Evolutionary conservation across 805 yeast species (phyloP).

Genomic region (Suhomyces sp.): DNA sequence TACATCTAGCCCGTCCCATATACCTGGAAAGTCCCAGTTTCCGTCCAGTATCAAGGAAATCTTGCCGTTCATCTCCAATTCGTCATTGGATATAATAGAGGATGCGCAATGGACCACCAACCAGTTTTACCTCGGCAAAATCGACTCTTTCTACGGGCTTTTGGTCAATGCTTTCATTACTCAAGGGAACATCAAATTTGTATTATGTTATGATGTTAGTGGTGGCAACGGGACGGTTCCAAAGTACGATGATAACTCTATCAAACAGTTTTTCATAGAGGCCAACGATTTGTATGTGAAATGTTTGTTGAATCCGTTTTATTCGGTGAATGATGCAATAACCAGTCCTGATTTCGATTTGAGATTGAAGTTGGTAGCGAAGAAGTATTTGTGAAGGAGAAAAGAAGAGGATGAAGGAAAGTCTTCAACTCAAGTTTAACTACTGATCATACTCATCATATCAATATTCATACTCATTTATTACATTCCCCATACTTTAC

Average conservation of each 20-base stretch:
- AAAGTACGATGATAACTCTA: slow-evolving; percentile 59
- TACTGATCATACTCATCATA: too few species aligned
- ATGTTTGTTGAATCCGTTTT: slow-evolving; percentile 83
- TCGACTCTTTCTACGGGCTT: slow-evolving; percentile 85
- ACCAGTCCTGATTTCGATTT: slow-evolving; percentile 72
- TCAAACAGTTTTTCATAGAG: slow-evolving; percentile 81
- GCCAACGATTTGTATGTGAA: slow-evolving; percentile 87
- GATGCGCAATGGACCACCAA: slow-evolving; percentile 80
- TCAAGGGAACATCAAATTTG: slow-evolving; percentile 80
- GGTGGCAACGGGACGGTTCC: slow-evolving; percentile 24
- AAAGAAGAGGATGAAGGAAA: too few species aligned
- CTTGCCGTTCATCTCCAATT: slow-evolving; percentile 83
- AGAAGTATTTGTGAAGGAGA: slow-evolving; percentile 71
- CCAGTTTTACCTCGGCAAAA: slow-evolving; percentile 65
- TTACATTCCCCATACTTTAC: too few species aligned
- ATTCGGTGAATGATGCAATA: slow-evolving; percentile 71
- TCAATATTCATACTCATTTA: too few species aligned
- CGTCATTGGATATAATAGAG: slow-evolving; percentile 88
- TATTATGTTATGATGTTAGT: slow-evolving; percentile 47
- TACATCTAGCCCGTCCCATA: slow-evolving; percentile 2
- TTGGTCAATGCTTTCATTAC: slow-evolving; percentile 83
- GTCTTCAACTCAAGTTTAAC: too few species aligned
- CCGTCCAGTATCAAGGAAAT: slow-evolving; percentile 72
- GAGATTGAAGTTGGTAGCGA: slow-evolving; percentile 67
- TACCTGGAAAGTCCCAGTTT: slow-evolving; percentile 56